Base-by-base conservation (phyloP, 495 filamentous ascomycete species). In the Cryomyces minteri region DNA sequence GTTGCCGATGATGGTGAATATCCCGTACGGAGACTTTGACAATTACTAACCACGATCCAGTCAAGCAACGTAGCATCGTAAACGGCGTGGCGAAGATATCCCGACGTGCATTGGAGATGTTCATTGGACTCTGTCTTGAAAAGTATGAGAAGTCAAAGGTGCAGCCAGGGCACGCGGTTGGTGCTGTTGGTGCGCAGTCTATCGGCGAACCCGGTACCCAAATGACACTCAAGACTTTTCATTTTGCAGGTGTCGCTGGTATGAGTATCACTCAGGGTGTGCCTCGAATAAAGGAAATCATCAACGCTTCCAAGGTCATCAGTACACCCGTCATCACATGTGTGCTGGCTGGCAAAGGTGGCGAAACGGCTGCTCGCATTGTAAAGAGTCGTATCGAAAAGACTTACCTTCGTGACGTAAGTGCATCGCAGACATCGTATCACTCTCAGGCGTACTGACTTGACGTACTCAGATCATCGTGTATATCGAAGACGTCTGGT, bases 251-350 rank as follows among this genome's bases (percentile, higher is more conserved):
- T 81, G 92, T 98, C 50, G 92, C 88, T 28, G 87, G 87, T 55
- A 95, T 98, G 88, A 92, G 83, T 70, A 90, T 96, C 54, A 98
- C 92, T 0, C 84, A 94, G 58, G 90, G 90, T 79, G 90, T 98
- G 2, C 90, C 90, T 2, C 90, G 90, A 75, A 96, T 98, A 62
- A 98, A 96, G 65, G 90, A 98, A 71, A 98, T 98, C 55, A 98
- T 98, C 74, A 96, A 96, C 63, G 90, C 90, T 5, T 88, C 83
- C 7, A 88, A 81, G 59, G 68, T 66, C 39, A 96, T 98, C 59
- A 92, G 84, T 64, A 98, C 90, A 2, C 90, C 90, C 1, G 79
- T 98, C 56, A 90, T 96, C 48, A 71, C 73, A 10, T 96, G 92
- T 54, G 76, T 82, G 14, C 68, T 96, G 1, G 66, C 80, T 44